These are phyloP conservation scores for Trametes cinnabarina DNA, from an alignment of 768 basidiomycete genomes.

Conservation along the genomic window DNA sequence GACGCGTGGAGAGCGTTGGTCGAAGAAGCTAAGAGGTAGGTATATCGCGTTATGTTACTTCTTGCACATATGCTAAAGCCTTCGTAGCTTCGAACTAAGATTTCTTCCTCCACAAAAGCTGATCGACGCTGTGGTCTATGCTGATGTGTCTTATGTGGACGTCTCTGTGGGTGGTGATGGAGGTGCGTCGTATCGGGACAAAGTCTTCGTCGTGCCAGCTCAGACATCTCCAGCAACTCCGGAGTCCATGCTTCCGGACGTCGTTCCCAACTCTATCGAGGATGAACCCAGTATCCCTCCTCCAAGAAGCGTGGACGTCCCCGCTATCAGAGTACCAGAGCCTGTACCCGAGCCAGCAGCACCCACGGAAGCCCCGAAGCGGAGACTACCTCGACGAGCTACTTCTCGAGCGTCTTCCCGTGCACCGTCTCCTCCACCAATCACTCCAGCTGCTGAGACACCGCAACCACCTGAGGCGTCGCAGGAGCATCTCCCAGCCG, in stretches of 20 bases:
- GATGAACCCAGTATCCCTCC: constrained; percentile 48
- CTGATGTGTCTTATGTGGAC: constrained; percentile 35
- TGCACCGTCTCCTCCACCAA: constrained; percentile 32
- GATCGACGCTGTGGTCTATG: constrained; percentile 46
- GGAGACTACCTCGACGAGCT: constrained; percentile 37
- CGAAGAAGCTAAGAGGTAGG: constrained; percentile 51
- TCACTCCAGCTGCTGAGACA: background rate
- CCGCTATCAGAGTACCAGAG: too few relatives aligned
- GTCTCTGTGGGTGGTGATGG: constrained; percentile 36
- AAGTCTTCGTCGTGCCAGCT: background rate
- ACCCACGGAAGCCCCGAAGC: constrained; percentile 5
- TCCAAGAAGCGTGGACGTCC: background rate
- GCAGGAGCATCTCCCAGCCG: constrained; percentile 24
- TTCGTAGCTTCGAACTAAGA: constrained; percentile 38
- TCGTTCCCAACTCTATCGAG: constrained; percentile 51
- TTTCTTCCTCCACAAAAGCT: constrained; percentile 49
- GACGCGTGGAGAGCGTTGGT: constrained; percentile 55
- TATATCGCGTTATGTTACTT: background rate
- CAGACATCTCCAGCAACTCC: constrained; percentile 12
- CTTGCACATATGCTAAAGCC: background rate
- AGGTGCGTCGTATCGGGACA: background rate
- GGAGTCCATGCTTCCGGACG: constrained; percentile 44
- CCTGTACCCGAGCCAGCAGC: background rate
- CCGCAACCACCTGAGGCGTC: background rate
- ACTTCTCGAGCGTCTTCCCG: constrained; percentile 42